A percentile compares a stretch with the other conserved stretches of the same genome.
Conservation (phyloP, 768 basidiomycete species). For the Jaapia argillacea region DNA sequence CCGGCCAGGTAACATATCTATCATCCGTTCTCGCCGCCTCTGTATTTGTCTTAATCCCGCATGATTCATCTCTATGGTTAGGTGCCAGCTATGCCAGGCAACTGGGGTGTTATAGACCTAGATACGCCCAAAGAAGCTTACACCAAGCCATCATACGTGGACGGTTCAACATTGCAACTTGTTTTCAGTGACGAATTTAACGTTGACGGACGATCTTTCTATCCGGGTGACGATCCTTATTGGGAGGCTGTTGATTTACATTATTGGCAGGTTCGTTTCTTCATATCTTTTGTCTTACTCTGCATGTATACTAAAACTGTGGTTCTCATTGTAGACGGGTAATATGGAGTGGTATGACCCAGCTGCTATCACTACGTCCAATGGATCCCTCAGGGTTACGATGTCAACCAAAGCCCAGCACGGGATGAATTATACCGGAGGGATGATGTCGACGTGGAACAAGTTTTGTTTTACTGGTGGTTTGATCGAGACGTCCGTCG, state of each 20-base stretch:
- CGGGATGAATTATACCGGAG: slow-evolving; percentile 19
- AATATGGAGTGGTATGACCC: slow-evolving; percentile 58
- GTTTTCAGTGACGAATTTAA: slow-evolving; percentile 39
- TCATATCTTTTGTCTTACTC: neutral
- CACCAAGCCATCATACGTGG: slow-evolving; percentile 19
- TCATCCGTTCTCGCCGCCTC: no score
- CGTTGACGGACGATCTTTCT: slow-evolving; percentile 30
- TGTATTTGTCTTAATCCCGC: slow-evolving; percentile 1
- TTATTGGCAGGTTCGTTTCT: slow-evolving; percentile 39
- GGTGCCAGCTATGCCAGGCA: slow-evolving; percentile 26
- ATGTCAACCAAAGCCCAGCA: neutral
- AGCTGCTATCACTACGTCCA: slow-evolving; percentile 34
- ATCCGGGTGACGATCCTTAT: slow-evolving; percentile 34
- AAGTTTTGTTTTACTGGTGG: slow-evolving; percentile 82
- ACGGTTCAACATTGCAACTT: slow-evolving; percentile 14
- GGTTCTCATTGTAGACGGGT: slow-evolving; percentile 5
- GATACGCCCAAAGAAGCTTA: slow-evolving; percentile 40
- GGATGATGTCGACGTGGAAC: slow-evolving; percentile 28
- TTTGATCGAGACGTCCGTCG: slow-evolving; percentile 34
- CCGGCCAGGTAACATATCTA: slow-evolving; percentile 43
- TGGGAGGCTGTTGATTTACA: slow-evolving; percentile 29
- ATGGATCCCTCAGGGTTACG: slow-evolving; percentile 41
- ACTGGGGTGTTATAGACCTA: slow-evolving; percentile 41
- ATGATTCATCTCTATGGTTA: no score
- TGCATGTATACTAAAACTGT: neutral